phyloP scores from a whole-genome alignment of 257 asterid genomes.

The Nicotiana attenuata region DNA sequence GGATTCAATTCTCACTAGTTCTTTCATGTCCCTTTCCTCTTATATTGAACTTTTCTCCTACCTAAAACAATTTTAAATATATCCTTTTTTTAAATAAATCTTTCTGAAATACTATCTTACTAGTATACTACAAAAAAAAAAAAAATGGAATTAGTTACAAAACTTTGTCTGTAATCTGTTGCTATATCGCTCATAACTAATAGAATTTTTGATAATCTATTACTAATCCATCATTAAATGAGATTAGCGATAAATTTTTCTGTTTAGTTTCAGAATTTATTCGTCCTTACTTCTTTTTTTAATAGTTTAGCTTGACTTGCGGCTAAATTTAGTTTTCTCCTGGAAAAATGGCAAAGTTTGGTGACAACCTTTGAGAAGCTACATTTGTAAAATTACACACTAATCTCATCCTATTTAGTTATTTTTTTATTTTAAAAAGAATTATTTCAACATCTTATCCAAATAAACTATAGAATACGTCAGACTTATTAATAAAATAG shows the following conservation, averaged over 20 bases:
- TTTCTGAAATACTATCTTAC: background rate
- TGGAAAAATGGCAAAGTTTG: background rate
- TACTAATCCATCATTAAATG: too few species aligned
- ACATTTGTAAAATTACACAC: background rate
- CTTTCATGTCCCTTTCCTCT: background rate
- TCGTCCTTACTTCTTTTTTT: too few species aligned
- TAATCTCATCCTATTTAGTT: background rate
- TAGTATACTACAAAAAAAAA: background rate
- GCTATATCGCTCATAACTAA: too few species aligned
- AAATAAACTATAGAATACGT: background rate
- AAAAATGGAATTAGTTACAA: too few species aligned
- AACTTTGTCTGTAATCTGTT: too few species aligned
- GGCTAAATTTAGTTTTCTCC: background rate
- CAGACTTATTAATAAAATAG: background rate
- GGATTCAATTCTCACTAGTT: background rate
- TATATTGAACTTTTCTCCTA: background rate
- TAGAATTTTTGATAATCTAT: too few species aligned
- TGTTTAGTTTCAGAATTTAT: too few species aligned
- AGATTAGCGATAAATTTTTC: too few species aligned
- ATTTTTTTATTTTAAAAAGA: background rate
- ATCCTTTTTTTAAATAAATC: background rate
- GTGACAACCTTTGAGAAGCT: conserved; percentile 4
- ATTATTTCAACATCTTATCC: background rate
- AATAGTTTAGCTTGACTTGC: background rate
- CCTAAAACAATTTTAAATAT: background rate